Conservation (phyloP, 805 yeast species). For the Pichia ethanolica region DNA sequence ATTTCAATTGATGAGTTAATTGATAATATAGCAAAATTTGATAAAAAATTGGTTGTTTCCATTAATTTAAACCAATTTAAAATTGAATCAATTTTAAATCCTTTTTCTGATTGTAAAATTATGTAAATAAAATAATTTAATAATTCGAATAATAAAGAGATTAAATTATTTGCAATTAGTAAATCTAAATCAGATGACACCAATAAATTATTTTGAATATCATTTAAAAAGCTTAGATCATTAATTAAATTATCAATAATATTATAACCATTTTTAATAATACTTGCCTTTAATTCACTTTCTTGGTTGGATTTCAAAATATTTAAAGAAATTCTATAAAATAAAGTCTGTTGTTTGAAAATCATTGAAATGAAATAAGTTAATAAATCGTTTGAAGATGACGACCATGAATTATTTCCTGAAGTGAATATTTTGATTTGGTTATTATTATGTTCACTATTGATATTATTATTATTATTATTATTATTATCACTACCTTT, state of each 20-base stretch:
- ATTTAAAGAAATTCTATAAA: background rate
- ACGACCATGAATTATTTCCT: background rate
- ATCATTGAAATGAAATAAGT: conserved; percentile 1
- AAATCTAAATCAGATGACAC: conserved; percentile 10
- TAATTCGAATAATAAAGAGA: conserved; percentile 16
- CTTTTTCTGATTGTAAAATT: conserved; percentile 19
- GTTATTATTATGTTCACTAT: background rate
- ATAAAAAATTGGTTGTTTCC: conserved; percentile 24
- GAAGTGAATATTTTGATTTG: background rate
- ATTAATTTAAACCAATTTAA: conserved; percentile 51
- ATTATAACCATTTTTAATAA: conserved; percentile 19
- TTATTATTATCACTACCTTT: too few species aligned
- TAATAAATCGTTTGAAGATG: background rate
- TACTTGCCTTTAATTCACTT: conserved; percentile 21
- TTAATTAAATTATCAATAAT: conserved; percentile 28
- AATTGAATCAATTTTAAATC: conserved; percentile 27
- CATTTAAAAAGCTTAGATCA: conserved; percentile 8
- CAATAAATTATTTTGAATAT: conserved; percentile 7
- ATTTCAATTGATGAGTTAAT: background rate
- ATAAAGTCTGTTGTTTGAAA: conserved; percentile 1
- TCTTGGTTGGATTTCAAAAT: background rate
- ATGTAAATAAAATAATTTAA: conserved; percentile 22
- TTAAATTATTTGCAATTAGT: conserved; percentile 13
- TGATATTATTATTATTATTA: too few species aligned
- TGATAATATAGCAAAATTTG: conserved; percentile 2